These are phyloP conservation scores for Prunus campanulata DNA, from an alignment of 306 rosid genomes.

Conservation along the genomic window DNA sequence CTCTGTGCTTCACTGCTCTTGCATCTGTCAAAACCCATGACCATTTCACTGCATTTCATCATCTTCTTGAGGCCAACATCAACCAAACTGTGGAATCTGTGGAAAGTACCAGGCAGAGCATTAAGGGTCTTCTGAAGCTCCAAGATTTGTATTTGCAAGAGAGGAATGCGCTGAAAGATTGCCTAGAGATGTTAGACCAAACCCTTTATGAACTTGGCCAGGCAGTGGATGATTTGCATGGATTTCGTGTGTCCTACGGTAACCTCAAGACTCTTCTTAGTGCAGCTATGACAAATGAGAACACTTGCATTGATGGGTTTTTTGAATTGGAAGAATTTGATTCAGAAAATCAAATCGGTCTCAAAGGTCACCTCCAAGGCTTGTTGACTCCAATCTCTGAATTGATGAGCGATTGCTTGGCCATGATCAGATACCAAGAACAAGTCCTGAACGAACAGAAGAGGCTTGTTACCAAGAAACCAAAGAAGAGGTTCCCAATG, in stretches of 20 bases:
- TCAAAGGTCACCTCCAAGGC: background rate
- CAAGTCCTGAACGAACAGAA: background rate
- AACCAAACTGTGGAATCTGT: background rate
- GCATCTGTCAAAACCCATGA: background rate
- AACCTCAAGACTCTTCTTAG: conserved; percentile 1
- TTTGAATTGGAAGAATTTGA: conserved; percentile 4
- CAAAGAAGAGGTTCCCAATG: background rate
- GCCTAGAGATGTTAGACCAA: conserved; percentile 8
- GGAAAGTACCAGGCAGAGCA: background rate
- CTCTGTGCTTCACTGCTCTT: background rate
- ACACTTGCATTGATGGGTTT: conserved; percentile 11
- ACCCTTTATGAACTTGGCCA: conserved; percentile 2
- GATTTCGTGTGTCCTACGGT: background rate
- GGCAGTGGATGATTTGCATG: background rate
- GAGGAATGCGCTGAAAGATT: conserved; percentile 5
- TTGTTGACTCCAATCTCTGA: background rate
- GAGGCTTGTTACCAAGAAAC: background rate
- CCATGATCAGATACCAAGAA: background rate
- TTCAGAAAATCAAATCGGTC: background rate
- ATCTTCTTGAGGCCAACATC: background rate
- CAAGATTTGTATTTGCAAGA: background rate
- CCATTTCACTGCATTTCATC: background rate
- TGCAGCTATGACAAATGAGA: conserved; percentile 4
- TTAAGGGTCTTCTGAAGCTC: background rate
- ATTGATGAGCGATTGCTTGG: conserved; percentile 2